Base-by-base conservation (phyloP, 768 basidiomycete genomes). In the Agrocybe pediades region DNA sequence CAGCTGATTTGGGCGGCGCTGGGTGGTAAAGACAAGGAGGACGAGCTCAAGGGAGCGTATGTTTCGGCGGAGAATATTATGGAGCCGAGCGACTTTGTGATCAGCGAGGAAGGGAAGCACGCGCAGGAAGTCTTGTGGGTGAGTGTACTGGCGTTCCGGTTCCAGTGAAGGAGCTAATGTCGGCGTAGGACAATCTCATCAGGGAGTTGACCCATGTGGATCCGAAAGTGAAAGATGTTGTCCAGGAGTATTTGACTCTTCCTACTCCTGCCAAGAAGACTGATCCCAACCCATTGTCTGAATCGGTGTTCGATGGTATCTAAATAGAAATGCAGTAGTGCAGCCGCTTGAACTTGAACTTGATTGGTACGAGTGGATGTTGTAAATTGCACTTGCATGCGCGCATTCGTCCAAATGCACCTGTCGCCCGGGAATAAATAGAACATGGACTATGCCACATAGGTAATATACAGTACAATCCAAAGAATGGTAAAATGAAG, bases 1-100 rank as follows among this genome's bases (percentile, higher is more conserved):
- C 66, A 70, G 50, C 54, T 71, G 1, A 62, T 74, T 9, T 74
- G 63, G 62, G 73, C 68, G 9, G 65, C 69, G 4, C 24, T 71
- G 13, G 71, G 69, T 2, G 47, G 55, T 16, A 41, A 54, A 11
- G 57, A 63, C 0, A 41, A 44, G 11, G 49, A 57, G 21, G 58
- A 67, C 1, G 50, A 56, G 21, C 24, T 74, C 51, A 60, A 62
- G 3, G 72, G 72, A 16, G 63, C 63, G 16, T 74, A 69, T 62
- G 57, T 72, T 9, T 62, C 62, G 5, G 41, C 64, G 15, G 43
- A 59, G 23, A 33, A 56, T n/a, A 57, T 69, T 2, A 52, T 60
- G 0, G 71, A 74, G 42, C 66, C 67, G 0, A 66, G 68, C 27
- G 69, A 71, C 41, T 65, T 58, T 43, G 60, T 66, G 7, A 25